Conservation (phyloP, 306 rosid genomes). For the Betula pendula region DNA sequence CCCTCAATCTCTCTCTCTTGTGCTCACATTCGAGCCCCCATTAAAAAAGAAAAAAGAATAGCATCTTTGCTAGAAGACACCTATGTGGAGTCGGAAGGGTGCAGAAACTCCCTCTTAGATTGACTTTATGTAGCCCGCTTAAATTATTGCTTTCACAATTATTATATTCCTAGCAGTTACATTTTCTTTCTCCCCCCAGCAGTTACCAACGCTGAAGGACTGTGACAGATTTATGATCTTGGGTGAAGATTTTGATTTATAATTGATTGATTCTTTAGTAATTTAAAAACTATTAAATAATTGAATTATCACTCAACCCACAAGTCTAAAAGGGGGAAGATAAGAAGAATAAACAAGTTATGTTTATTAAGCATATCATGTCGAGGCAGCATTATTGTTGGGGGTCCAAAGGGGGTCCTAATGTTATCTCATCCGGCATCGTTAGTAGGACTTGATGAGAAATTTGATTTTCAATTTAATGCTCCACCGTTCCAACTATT, state of each 20-base stretch:
- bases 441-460: conserved; percentile 18
- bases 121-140: conserved; percentile 37
- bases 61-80: conserved; percentile 66
- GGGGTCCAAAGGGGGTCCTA: conserved; percentile 38
- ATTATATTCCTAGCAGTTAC: conserved; percentile 2
- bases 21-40: conserved; percentile 3
- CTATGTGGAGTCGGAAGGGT: conserved; percentile 34
- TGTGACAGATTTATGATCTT: neutral
- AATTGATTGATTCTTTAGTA: neutral
- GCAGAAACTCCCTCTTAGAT: conserved; percentile 32
- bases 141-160: neutral
- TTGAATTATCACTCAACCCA: no score
- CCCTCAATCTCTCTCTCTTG: conserved; percentile 10
- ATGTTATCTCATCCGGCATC: conserved; percentile 18
- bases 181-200: neutral
- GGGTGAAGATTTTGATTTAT: no score
- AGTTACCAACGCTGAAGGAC: neutral
- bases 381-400: conserved; percentile 29
- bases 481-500: conserved; percentile 20
- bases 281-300: neutral
- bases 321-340: conserved; percentile 2
- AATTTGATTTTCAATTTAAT: conserved; percentile 25
- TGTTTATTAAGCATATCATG: neutral
- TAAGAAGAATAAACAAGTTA: neutral
- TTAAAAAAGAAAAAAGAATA: conserved; percentile 21